Conservation (phyloP, 371 early-diverging fungal species). For the Mucor irregularis region DNA sequence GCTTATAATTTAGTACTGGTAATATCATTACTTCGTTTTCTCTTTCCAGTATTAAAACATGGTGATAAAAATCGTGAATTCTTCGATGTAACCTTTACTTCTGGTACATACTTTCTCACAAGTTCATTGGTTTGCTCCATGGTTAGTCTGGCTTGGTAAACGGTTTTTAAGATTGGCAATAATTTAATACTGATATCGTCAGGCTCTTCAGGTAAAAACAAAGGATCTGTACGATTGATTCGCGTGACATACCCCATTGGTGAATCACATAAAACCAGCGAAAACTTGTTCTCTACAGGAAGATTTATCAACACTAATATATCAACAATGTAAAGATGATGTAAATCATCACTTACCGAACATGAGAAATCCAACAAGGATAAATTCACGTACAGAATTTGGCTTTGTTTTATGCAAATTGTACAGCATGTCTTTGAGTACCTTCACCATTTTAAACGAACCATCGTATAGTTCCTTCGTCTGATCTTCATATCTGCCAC, state of each 20-base stretch:
- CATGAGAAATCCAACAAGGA: slow-evolving; percentile 12
- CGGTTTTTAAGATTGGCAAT: slow-evolving; percentile 12
- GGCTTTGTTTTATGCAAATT: slow-evolving; percentile 15
- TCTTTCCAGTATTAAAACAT: slow-evolving; percentile 13
- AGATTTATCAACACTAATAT: slow-evolving; percentile 13
- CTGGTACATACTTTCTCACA: slow-evolving; percentile 5
- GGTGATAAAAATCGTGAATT: slow-evolving; percentile 15
- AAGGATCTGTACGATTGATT: slow-evolving; percentile 8
- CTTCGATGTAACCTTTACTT: slow-evolving; percentile 4
- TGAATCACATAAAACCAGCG: slow-evolving; percentile 15
- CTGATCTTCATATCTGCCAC: slow-evolving; percentile 16
- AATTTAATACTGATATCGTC: slow-evolving; percentile 16
- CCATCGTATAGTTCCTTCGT: slow-evolving; percentile 15
- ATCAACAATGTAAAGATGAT: slow-evolving; percentile 17
- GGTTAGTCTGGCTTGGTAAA: slow-evolving; percentile 8
- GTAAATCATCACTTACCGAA: slow-evolving; percentile 14
- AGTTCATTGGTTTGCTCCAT: slow-evolving; percentile 13
- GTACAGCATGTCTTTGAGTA: slow-evolving; percentile 19
- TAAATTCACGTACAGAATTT: slow-evolving; percentile 13
- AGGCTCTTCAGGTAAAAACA: slow-evolving; percentile 18
- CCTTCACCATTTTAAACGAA: slow-evolving; percentile 18
- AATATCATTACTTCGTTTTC: slow-evolving; percentile 9
- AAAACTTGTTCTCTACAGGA: slow-evolving; percentile 18
- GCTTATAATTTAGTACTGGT: slow-evolving; percentile 7
- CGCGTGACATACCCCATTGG: slow-evolving; percentile 14